Conservation (phyloP, 305 asterid genomes). For the Ruellia speciosa region DNA sequence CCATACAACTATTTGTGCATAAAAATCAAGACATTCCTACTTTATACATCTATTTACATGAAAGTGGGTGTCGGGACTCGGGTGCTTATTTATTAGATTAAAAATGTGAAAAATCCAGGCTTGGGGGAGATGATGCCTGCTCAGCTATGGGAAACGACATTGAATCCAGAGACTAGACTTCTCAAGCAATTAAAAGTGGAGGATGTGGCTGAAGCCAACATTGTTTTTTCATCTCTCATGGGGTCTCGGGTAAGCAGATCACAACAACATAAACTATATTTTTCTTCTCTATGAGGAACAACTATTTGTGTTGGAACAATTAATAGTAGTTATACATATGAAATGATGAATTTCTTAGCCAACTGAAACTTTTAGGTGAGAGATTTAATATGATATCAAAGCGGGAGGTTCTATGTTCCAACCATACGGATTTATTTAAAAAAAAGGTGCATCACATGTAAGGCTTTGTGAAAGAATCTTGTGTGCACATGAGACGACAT, state of each 20-base stretch:
- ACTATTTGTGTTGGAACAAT: too few relatives aligned
- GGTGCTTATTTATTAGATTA: conserved; percentile 6
- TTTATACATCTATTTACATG: not conserved
- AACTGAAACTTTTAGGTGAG: too few relatives aligned
- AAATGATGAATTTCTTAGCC: too few relatives aligned
- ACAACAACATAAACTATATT: not conserved
- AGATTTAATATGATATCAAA: too few relatives aligned
- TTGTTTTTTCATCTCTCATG: conserved; percentile 91
- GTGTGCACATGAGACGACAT: too few relatives aligned
- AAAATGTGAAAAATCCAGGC: conserved; percentile 40
- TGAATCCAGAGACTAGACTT: conserved; percentile 70
- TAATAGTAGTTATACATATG: too few relatives aligned
- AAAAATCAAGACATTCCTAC: not conserved
- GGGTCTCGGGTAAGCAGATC: conserved; percentile 62
- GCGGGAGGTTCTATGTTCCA: too few relatives aligned
- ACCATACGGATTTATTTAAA: too few relatives aligned
- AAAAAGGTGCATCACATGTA: too few relatives aligned
- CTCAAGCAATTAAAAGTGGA: conserved; percentile 76
- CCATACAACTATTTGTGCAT: too few relatives aligned
- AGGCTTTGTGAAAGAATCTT: too few relatives aligned
- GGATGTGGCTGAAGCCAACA: conserved; percentile 83
- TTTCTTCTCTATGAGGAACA: not conserved
- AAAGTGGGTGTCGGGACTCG: not conserved
- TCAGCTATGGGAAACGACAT: conserved; percentile 96
- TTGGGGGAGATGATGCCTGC: conserved; percentile 98